A percentile compares a stretch with the other conserved stretches of the same genome.
phyloP scores from a whole-genome alignment of 148 eudicot species.

The Agrostemma githago region DNA sequence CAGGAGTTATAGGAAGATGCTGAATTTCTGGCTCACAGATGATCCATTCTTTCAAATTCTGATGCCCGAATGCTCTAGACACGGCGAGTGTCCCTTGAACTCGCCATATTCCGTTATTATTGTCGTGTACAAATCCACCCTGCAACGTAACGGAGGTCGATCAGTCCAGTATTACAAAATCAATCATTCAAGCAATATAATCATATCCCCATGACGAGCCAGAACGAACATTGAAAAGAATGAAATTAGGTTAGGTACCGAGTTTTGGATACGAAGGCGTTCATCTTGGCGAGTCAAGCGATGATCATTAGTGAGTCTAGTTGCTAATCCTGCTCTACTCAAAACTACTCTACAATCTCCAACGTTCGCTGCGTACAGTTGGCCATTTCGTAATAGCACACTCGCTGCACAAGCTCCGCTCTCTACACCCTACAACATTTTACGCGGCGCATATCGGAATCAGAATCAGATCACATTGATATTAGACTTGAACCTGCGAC shows the following conservation, averaged over 20 bases:
- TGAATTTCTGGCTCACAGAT: slow-evolving; percentile 56
- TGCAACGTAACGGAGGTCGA: slow-evolving; percentile 27
- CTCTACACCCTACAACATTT: slow-evolving; percentile 37
- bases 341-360: slow-evolving; percentile 70
- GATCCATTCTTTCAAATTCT: slow-evolving; percentile 50
- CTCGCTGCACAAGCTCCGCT: slow-evolving; percentile 62
- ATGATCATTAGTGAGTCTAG: slow-evolving; percentile 47
- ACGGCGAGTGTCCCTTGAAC: slow-evolving; percentile 61
- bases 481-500: no score
- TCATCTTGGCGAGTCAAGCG: slow-evolving; percentile 50
- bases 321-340: slow-evolving; percentile 43
- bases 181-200: no score
- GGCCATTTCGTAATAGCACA: slow-evolving; percentile 42
- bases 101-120: slow-evolving; percentile 50
- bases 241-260: slow-evolving; percentile 22
- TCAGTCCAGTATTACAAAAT: no score
- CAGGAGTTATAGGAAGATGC: slow-evolving; percentile 26
- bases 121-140: slow-evolving; percentile 61
- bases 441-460: no score
- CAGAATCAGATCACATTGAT: no score
- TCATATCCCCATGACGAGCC: no score
- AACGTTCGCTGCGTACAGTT: slow-evolving; percentile 43
- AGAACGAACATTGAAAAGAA: no score
- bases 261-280: slow-evolving; percentile 44
- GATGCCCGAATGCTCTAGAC: slow-evolving; percentile 70